A percentile compares a stretch with the other conserved stretches of the same genome.
phyloP scores from a whole-genome alignment of 768 basidiomycete genomes.

The Coprinopsis cinerea region DNA sequence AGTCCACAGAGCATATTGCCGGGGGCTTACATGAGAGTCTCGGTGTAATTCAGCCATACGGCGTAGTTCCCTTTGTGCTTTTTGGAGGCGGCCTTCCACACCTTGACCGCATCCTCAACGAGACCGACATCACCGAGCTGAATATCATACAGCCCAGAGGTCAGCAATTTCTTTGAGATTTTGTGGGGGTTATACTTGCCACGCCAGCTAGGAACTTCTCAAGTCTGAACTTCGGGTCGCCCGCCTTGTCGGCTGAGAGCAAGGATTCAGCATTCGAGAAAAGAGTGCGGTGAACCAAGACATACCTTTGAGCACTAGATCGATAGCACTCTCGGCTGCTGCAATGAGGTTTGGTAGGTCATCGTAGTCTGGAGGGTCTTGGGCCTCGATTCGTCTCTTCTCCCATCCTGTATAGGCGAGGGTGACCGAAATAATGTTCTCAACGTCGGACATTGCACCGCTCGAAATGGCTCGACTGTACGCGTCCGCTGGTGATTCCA shows the following conservation, averaged over 20 bases:
- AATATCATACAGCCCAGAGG: not conserved
- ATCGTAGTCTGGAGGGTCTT: conserved; percentile 42
- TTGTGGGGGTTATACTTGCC: conserved; percentile 39
- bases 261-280: not conserved
- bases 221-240: conserved; percentile 72
- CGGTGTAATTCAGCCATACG: conserved; percentile 71
- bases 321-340: conserved; percentile 59
- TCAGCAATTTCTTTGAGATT: not conserved
- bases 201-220: conserved; percentile 79
- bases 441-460: conserved; percentile 54
- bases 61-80: conserved; percentile 67
- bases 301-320: conserved; percentile 53
- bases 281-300: not conserved
- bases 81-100: conserved; percentile 66
- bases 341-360: conserved; percentile 42
- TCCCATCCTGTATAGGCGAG: conserved; percentile 63
- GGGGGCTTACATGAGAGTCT: conserved; percentile 68
- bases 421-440: conserved; percentile 58
- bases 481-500: conserved; percentile 37
- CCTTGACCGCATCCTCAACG: conserved; percentile 46
- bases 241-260: conserved; percentile 48
- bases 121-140: conserved; percentile 47
- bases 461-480: conserved; percentile 53
- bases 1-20: conserved; percentile 19
- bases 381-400: conserved; percentile 46